Percentiles rank a stretch among this genome's conserved stretches.
Conservation (phyloP, 1,284 basidiomycete species). For the Vanrija humicola region DNA sequence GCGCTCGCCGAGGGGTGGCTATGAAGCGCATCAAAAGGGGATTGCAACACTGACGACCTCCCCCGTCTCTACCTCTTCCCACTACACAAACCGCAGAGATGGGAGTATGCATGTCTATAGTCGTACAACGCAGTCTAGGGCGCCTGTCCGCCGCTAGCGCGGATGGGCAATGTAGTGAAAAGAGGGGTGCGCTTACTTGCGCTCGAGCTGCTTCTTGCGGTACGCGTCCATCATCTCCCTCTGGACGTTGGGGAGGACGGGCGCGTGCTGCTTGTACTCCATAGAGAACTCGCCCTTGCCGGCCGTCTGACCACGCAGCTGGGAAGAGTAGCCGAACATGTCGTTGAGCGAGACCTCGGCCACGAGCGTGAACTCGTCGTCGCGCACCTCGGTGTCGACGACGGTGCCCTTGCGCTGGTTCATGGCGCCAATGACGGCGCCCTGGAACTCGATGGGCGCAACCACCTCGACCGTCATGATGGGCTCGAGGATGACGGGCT, state of each 20-base stretch:
- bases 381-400: slow-evolving; percentile 90
- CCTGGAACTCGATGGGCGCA: slow-evolving; percentile 95
- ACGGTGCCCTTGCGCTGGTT: slow-evolving; percentile 94
- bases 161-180: not conserved
- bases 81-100: not conserved
- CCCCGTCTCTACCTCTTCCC: no score
- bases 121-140: slow-evolving; percentile 1
- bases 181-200: not conserved
- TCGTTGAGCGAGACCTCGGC: slow-evolving; percentile 95
- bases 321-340: slow-evolving; percentile 97
- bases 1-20: no score
- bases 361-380: slow-evolving; percentile 90
- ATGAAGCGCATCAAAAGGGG: no score
- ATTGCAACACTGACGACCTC: no score
- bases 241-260: slow-evolving; percentile 85
- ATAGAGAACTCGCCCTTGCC: slow-evolving; percentile 96
- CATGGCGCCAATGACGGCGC: slow-evolving; percentile 89
- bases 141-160: not conserved
- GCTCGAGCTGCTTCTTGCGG: slow-evolving; percentile 49
- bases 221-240: slow-evolving; percentile 72
- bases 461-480: slow-evolving; percentile 99
- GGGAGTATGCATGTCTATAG: slow-evolving; percentile 16
- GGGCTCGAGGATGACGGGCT: slow-evolving; percentile 85
- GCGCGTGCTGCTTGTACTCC: slow-evolving; percentile 87
- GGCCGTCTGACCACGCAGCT: slow-evolving; percentile 88